Conservation (phyloP, 73 alveolate species). For the Paramecium pentaurelia region DNA sequence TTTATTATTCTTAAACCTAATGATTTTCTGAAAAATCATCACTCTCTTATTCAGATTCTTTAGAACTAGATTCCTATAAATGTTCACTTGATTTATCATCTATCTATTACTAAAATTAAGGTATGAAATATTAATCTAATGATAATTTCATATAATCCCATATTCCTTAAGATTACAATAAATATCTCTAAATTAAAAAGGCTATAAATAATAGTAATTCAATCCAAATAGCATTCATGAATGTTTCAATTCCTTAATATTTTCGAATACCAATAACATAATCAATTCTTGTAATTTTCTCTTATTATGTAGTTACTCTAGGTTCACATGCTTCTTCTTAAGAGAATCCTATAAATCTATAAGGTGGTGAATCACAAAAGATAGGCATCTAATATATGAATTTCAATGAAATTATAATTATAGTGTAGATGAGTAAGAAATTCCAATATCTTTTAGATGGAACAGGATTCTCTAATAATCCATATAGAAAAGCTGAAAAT, state of each 20-base stretch:
- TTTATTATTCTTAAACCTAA: background rate
- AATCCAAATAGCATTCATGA: constrained; percentile 60
- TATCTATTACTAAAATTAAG: constrained; percentile 50
- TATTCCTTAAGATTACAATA: constrained; percentile 63
- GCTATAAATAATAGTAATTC: constrained; percentile 60
- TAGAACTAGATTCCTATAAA: background rate
- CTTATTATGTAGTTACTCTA: constrained; percentile 36
- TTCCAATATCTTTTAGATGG: constrained; percentile 67
- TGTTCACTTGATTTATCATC: constrained; percentile 21
- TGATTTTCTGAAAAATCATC: constrained; percentile 49
- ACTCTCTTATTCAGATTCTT: constrained; percentile 31
- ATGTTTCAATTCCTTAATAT: constrained; percentile 64
- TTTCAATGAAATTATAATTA: constrained; percentile 49
- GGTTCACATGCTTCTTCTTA: constrained; percentile 49
- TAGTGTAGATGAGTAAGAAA: constrained; percentile 55
- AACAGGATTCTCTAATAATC: constrained; percentile 66
- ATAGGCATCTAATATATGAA: constrained; percentile 70
- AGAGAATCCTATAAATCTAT: constrained; percentile 52
- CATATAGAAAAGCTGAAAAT: constrained; percentile 59
- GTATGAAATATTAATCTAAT: constrained; percentile 57
- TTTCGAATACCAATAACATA: constrained; percentile 69
- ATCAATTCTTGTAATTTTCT: constrained; percentile 65
- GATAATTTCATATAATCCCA: constrained; percentile 66
- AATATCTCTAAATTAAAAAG: constrained; percentile 48
- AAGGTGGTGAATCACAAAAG: constrained; percentile 71